Evolutionary conservation across 2,329 filamentous ascomycete genomes (phyloP).

Genomic region (Aspergillus jensenii): DNA sequence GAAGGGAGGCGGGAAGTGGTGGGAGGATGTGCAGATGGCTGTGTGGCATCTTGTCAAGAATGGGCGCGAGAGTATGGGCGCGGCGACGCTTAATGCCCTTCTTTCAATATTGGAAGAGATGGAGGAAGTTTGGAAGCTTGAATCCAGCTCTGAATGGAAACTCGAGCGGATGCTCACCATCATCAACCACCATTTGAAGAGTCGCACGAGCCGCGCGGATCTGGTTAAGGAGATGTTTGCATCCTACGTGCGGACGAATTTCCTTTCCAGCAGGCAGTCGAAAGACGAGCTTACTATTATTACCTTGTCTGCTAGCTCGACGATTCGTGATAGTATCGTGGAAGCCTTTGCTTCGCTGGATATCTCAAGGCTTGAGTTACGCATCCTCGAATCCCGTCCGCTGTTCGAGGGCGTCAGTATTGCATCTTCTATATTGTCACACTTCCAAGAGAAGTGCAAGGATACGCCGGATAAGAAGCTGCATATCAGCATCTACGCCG

Average conservation of each 20-base stretch:
- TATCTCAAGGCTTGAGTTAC: conserved; percentile 51
- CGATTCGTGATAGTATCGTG: conserved; percentile 53
- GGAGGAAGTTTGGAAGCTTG: conserved; percentile 22
- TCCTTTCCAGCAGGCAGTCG: conserved; percentile 5
- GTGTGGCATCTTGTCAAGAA: conserved; percentile 67
- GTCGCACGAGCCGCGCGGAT: conserved; percentile 21
- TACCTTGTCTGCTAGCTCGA: conserved; percentile 64
- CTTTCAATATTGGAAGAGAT: conserved; percentile 25
- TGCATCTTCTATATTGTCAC: conserved; percentile 41
- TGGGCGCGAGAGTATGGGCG: conserved; percentile 65
- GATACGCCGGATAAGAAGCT: conserved; percentile 23
- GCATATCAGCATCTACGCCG: conserved; percentile 55
- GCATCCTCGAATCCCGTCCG: conserved; percentile 66
- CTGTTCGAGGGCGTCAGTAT: conserved; percentile 64
- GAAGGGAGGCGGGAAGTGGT: conserved; percentile 46
- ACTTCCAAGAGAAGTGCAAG: conserved; percentile 22
- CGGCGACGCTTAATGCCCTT: conserved; percentile 52
- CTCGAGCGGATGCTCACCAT: conserved; percentile 23
- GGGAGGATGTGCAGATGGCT: conserved; percentile 55
- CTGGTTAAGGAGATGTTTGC: conserved; percentile 27
- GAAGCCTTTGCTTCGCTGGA: conserved; percentile 38
- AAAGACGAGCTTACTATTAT: conserved; percentile 50
- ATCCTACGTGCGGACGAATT: conserved; percentile 24
- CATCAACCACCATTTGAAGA: conserved; percentile 27
- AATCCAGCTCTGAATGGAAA: conserved; percentile 10